Base-by-base conservation (phyloP, 768 basidiomycete genomes). In the Calocybe indica region DNA sequence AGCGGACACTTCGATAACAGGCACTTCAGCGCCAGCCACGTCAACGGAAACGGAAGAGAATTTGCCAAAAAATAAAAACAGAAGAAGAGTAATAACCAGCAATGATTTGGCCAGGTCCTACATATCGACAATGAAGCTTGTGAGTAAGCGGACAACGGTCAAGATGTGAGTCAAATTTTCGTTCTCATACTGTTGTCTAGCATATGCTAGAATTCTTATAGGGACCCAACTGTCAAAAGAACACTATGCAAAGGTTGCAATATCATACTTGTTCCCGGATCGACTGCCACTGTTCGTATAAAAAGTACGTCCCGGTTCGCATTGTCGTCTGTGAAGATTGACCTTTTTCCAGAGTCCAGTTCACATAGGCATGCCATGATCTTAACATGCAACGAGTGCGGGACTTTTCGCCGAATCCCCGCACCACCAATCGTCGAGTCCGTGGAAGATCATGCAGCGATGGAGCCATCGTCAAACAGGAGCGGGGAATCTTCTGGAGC, bases 181-280 rank as follows among this genome's bases (percentile, higher is more conserved):
- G 43, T 32, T 37, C 55, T 5, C 28, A 28, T 5, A 40, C 2
- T 38, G 12, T 38, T 42, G 33, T 14, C 30, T 46, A 32, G 48
- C 3, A 33, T 35, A 13, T 30, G 29, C 30, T 40, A 30, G 29
- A 29, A 34, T 49, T 28, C 37, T 35, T 1, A 38, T 53, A 92
- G 91, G 55, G 91, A 93, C 60, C 90, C 91, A 0, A 68, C 76
- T 1, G 74, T 93, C n/a, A 94, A 93, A 61, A 82, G 91, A 8
- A 79, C 83, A 1, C 56, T 92, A 6, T 94, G 91, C 66, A 80
- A 77, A 59, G 70, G 71, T 1, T 94, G 91, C 57, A 71, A 77
- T 47, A 60, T 70, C 0, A 71, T 83, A 6, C 69, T 92, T 4
- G 55, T 91, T 1, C 83, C 88, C 0, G 91, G 91, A 9, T 52